phyloP scores from a whole-genome alignment of 305 asterid species.

The Fraxinus dipetala region DNA sequence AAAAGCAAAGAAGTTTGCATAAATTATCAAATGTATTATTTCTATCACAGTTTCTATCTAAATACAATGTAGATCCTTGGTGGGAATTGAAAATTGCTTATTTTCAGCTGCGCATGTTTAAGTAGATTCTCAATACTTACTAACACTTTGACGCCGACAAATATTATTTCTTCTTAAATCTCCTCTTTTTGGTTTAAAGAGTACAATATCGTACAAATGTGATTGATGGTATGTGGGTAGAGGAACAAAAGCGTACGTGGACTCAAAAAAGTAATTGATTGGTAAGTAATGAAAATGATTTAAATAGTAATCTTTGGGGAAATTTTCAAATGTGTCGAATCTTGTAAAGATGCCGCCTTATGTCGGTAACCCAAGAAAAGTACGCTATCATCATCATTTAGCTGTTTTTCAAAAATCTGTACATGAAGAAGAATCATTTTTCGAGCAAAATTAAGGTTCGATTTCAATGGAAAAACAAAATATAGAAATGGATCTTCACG shows the following conservation, averaged over 20 bases:
- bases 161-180: background rate
- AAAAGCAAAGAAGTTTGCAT: too few species aligned
- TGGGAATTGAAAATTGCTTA: too few species aligned
- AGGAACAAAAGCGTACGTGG: background rate
- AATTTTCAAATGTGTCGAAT: background rate
- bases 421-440: background rate
- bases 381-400: background rate
- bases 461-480: background rate
- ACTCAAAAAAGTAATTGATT: too few species aligned
- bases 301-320: background rate
- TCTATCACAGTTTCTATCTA: too few species aligned
- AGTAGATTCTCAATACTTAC: too few species aligned
- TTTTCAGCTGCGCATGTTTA: too few species aligned
- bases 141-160: background rate
- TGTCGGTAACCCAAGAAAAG: background rate
- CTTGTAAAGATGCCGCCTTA: background rate
- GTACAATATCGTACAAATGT: background rate
- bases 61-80: too few species aligned
- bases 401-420: too few species aligned
- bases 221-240: background rate
- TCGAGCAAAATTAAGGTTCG: background rate
- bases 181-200: background rate
- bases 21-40: too few species aligned
- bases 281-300: background rate
- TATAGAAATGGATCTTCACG: background rate